Evolutionary conservation across 192 early-diverging fungal genomes (phyloP).

Genomic region (Podochytrium sp.): DNA sequence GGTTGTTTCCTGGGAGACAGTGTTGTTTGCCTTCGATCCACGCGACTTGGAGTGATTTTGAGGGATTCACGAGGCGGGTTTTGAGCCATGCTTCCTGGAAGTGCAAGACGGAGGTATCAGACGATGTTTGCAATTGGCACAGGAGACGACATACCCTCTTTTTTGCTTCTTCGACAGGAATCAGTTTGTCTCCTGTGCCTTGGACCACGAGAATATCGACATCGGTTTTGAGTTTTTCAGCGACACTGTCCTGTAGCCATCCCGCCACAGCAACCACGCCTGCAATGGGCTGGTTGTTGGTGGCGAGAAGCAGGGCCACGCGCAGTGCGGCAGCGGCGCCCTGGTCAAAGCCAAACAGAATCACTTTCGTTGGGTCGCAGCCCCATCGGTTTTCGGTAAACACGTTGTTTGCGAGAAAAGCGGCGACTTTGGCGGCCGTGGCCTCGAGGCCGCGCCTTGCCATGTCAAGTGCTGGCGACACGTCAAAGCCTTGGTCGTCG

Average conservation of each 20-base stretch:
- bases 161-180: conserved; percentile 42
- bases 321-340: conserved; percentile 73
- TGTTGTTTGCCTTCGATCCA: conserved; percentile 65
- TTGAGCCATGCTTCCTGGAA: background rate
- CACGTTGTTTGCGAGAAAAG: conserved; percentile 52
- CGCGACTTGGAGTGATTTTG: conserved; percentile 29
- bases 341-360: conserved; percentile 78
- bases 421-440: conserved; percentile 47
- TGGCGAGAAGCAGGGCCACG: conserved; percentile 55
- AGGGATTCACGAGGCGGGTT: conserved; percentile 35
- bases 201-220: conserved; percentile 60
- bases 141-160: no score
- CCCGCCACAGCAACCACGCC: conserved; percentile 68
- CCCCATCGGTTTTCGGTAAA: conserved; percentile 36
- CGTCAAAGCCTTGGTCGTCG: conserved; percentile 52
- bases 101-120: no score
- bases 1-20: conserved; percentile 54
- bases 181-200: conserved; percentile 55
- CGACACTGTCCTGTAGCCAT: conserved; percentile 40
- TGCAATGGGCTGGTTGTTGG: conserved; percentile 5
- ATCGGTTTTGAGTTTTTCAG: conserved; percentile 29
- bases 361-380: conserved; percentile 51
- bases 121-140: conserved; percentile 13
- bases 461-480: conserved; percentile 38
- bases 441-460: conserved; percentile 48